These are phyloP conservation scores for Ilex aquifolium DNA, from an alignment of 257 asterid species.

Conservation along the genomic window DNA sequence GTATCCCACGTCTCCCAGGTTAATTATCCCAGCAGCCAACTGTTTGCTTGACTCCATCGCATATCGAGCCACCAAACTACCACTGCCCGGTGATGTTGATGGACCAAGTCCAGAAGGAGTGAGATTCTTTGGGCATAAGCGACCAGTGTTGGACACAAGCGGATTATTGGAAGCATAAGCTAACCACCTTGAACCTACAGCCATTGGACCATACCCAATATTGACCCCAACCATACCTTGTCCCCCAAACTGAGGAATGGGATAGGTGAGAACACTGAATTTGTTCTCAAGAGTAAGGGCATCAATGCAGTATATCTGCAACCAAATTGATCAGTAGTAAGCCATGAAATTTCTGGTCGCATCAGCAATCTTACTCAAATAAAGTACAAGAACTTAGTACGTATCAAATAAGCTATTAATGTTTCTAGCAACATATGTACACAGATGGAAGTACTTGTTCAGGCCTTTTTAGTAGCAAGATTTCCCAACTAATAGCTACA, in stretches of 20 bases:
- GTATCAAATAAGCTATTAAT: too few relatives aligned
- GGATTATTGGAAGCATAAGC: slow-evolving; percentile 68
- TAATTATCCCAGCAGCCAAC: slow-evolving; percentile 54
- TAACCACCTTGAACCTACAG: slow-evolving; percentile 79
- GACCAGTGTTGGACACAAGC: slow-evolving; percentile 40
- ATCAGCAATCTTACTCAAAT: slow-evolving; percentile 1
- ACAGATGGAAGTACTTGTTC: too few relatives aligned
- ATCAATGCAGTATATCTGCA: slow-evolving; percentile 63
- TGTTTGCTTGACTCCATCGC: slow-evolving; percentile 64
- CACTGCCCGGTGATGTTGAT: slow-evolving; percentile 56
- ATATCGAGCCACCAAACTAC: slow-evolving; percentile 62
- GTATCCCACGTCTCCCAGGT: slow-evolving; percentile 69
- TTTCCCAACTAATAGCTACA: too few relatives aligned
- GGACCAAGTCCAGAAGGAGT: slow-evolving; percentile 46
- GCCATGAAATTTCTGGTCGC: slow-evolving; percentile 3
- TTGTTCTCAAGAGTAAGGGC: slow-evolving; percentile 59
- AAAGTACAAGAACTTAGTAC: too few relatives aligned
- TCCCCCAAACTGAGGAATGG: slow-evolving; percentile 61
- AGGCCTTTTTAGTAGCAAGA: too few relatives aligned
- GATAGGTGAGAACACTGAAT: slow-evolving; percentile 56
- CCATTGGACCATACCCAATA: slow-evolving; percentile 70
- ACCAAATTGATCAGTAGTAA: slow-evolving; percentile 17
- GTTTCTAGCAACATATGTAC: too few relatives aligned
- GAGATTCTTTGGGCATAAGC: slow-evolving; percentile 50
- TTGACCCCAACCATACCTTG: slow-evolving; percentile 51